Evolutionary conservation across 345 rosid species (phyloP).

Genomic region (Eucalyptus pauciflora): DNA sequence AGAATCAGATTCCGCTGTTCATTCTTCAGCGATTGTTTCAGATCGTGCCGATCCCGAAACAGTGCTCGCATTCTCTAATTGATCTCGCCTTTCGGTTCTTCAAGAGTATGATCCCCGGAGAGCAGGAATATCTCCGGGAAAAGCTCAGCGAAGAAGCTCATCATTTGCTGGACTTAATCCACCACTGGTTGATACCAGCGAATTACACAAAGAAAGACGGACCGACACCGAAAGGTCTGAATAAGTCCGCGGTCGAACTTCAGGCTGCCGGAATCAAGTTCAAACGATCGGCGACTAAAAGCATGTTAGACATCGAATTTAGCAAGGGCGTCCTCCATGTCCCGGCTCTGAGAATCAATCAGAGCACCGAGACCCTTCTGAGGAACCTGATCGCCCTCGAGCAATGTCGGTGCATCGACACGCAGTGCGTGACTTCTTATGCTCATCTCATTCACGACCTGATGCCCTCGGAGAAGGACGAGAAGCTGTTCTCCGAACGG

Average conservation of each 20-base stretch:
- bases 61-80: constrained; percentile 14
- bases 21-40: constrained; percentile 29
- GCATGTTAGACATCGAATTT: constrained; percentile 30
- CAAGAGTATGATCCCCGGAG: constrained; percentile 34
- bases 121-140: constrained; percentile 2
- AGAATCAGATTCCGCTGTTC: constrained; percentile 50
- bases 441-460: constrained; percentile 21
- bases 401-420: background rate
- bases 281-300: constrained; percentile 1
- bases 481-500: constrained; percentile 5
- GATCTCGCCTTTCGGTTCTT: constrained; percentile 38
- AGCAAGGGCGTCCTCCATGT: constrained; percentile 21
- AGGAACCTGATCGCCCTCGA: constrained; percentile 40
- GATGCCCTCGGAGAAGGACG: constrained; percentile 10
- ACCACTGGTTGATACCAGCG: constrained; percentile 37
- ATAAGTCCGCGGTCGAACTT: constrained; percentile 7
- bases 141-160: constrained; percentile 40
- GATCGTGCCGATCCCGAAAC: constrained; percentile 18
- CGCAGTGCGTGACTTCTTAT: constrained; percentile 28
- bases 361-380: constrained; percentile 25
- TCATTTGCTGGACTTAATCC: constrained; percentile 38
- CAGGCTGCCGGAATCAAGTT: constrained; percentile 14
- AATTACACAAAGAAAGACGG: background rate
- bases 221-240: background rate
- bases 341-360: constrained; percentile 16